Conservation (phyloP, 23 red algal species). For the Cyanidioschyzon merolae region DNA sequence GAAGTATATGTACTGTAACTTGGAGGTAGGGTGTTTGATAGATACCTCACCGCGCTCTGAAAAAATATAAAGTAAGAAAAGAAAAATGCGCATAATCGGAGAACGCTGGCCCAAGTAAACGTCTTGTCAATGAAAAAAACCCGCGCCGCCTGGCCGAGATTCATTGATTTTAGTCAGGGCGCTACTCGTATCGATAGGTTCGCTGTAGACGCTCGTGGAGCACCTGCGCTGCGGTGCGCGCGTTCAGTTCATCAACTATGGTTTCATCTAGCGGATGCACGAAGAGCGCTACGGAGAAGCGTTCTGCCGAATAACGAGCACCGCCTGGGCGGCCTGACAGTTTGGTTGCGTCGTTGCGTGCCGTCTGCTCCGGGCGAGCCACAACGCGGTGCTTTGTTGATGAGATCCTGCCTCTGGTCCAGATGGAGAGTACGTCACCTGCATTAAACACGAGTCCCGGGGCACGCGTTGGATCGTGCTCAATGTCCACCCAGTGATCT, state of each 20-base stretch:
- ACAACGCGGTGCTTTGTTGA: conserved; percentile 28
- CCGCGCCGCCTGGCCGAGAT: too few species aligned
- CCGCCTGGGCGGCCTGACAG: not conserved
- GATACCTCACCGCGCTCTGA: too few species aligned
- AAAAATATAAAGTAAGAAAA: too few species aligned
- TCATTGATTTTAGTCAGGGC: too few species aligned
- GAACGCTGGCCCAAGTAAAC: too few species aligned
- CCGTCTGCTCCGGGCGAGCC: not conserved
- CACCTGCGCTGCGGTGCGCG: not conserved
- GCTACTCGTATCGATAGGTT: not conserved
- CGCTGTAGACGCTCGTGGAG: not conserved
- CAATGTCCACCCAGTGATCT: not conserved
- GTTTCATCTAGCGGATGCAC: conserved; percentile 29
- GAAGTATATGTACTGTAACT: too few species aligned
- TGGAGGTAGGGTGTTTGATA: too few species aligned
- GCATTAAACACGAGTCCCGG: not conserved
- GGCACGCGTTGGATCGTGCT: not conserved
- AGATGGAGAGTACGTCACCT: conserved; percentile 16
- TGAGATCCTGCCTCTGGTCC: conserved; percentile 20
- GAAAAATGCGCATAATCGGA: too few species aligned
- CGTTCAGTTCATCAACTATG: not conserved
- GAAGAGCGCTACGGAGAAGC: conserved; percentile 30
- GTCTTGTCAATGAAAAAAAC: too few species aligned
- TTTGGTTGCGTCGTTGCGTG: not conserved
- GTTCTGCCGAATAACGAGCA: not conserved